phyloP scores from a whole-genome alignment of 2,329 filamentous ascomycete species.

The Diaporthe sp. region DNA sequence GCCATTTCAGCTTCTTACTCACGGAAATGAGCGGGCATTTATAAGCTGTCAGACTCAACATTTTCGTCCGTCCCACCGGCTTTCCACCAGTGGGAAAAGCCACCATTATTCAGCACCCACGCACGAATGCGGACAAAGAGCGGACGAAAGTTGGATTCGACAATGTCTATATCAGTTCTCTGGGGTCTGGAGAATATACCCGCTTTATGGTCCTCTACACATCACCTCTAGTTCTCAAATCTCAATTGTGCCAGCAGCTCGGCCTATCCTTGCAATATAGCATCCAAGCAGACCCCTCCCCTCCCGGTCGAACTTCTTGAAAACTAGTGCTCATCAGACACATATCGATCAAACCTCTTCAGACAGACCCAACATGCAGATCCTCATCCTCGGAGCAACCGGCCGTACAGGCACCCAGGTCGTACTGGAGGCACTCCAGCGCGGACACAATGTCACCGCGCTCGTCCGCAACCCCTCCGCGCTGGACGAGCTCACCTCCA shows the following conservation, averaged over 20 bases:
- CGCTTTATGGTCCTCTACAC: neutral
- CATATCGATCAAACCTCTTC: too few species aligned
- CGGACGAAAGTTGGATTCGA: neutral
- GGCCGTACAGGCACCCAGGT: conserved; percentile 58
- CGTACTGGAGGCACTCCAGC: conserved; percentile 53
- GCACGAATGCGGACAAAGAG: neutral
- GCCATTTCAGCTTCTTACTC: neutral
- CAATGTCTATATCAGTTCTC: neutral
- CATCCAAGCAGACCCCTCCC: neutral
- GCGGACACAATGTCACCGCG: conserved; percentile 54
- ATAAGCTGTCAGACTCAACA: neutral
- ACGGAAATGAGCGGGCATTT: neutral
- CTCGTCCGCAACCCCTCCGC: conserved; percentile 50
- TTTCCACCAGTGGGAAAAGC: neutral
- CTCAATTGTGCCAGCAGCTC: neutral
- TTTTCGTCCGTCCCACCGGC: conserved; percentile 2
- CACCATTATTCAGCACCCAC: neutral
- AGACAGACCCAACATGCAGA: conserved; percentile 47
- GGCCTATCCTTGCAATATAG: neutral
- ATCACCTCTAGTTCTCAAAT: neutral
- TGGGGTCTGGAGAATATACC: neutral
- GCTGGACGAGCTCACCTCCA: conserved; percentile 43
- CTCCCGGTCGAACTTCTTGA: neutral
- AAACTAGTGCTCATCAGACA: too few species aligned
- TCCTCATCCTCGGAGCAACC: conserved; percentile 57